Conservation (phyloP, 2,329 filamentous ascomycete species). For the Fusarium sp. region DNA sequence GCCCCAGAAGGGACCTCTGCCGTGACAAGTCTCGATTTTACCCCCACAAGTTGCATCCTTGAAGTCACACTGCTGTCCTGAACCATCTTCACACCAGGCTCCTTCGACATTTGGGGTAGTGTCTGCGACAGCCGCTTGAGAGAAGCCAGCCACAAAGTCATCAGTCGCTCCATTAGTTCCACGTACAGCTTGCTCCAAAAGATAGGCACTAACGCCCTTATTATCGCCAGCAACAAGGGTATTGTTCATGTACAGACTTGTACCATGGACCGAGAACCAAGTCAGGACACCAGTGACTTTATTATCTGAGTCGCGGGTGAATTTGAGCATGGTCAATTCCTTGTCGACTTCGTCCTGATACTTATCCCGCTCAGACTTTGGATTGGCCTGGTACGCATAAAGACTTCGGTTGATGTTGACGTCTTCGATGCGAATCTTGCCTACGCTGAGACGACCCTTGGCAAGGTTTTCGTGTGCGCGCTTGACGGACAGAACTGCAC, state of each 20-base stretch:
- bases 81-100: conserved; percentile 6
- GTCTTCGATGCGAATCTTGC: background rate
- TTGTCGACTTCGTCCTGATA: conserved; percentile 6
- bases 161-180: background rate
- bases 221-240: background rate
- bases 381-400: background rate
- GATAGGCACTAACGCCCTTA: conserved; percentile 1
- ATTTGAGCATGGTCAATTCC: conserved; percentile 9
- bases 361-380: background rate
- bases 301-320: background rate
- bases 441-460: background rate
- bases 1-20: background rate
- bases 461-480: background rate
- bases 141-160: background rate
- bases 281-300: background rate
- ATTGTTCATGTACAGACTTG: conserved; percentile 8
- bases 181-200: background rate
- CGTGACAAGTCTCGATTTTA: background rate
- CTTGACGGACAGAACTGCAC: background rate
- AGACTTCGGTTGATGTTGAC: conserved; percentile 13
- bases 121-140: background rate
- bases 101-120: conserved; percentile 5
- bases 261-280: background rate
- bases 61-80: background rate
- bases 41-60: background rate